Percentiles rank a stretch among this genome's conserved stretches.
These are phyloP conservation scores for Globisporangium sylvaticum DNA, from an alignment of 352 stramenopile species.

Conservation along the genomic window DNA sequence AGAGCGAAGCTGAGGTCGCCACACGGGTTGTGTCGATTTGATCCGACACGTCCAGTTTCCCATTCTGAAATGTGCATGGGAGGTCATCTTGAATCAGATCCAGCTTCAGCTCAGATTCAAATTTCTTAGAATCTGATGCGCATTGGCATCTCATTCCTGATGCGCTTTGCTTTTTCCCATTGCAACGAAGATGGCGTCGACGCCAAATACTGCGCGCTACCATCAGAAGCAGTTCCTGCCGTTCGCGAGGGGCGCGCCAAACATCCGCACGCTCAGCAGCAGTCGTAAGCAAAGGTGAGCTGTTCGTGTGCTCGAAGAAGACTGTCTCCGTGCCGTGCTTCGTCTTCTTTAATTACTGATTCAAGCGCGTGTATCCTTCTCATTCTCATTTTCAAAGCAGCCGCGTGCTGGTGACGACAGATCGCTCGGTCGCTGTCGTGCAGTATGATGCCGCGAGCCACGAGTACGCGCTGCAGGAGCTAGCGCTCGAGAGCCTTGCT, in stretches of 20 bases:
- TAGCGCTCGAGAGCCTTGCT: slow-evolving; percentile 29
- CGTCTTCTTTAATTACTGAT: background rate
- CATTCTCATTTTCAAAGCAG: slow-evolving; percentile 17
- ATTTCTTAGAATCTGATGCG: background rate
- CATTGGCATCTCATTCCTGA: too few relatives aligned
- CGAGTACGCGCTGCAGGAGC: slow-evolving; percentile 35
- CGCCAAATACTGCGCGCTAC: slow-evolving; percentile 23
- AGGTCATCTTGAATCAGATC: background rate
- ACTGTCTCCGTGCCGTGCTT: background rate
- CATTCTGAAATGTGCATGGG: too few relatives aligned
- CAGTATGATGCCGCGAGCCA: slow-evolving; percentile 20
- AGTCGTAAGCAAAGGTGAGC: slow-evolving; percentile 31
- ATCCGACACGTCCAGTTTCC: too few relatives aligned
- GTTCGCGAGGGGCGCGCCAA: slow-evolving; percentile 49
- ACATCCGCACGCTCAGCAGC: slow-evolving; percentile 45
- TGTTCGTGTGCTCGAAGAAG: background rate
- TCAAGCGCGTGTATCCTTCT: background rate
- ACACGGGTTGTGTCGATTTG: too few relatives aligned
- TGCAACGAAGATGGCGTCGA: background rate
- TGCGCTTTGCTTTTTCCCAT: background rate
- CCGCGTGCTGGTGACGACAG: slow-evolving; percentile 64
- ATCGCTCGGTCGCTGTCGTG: slow-evolving; percentile 50
- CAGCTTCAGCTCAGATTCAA: background rate
- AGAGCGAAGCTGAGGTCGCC: too few relatives aligned
- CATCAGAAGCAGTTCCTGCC: slow-evolving; percentile 68